Evolutionary conservation across 768 basidiomycete genomes (phyloP), one percentile per base, ranked within the genome.

Genomic region (Pisolithus orientalis): DNA sequence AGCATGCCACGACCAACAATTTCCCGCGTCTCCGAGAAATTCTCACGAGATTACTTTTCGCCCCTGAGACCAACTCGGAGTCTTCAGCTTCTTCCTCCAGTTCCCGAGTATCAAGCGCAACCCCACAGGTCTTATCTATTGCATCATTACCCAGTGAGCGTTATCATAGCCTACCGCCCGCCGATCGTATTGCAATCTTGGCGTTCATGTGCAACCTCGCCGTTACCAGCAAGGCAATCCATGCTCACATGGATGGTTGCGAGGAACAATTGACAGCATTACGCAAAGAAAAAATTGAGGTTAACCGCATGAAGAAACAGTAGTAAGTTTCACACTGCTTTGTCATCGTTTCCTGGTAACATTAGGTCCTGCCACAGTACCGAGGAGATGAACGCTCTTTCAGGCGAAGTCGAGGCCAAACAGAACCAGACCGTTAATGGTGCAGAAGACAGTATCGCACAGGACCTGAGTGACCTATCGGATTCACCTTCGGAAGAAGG

Each of bases 201-300:
- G 76, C 83, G 2, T 97, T 95, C 72, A 80, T 99, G 72, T 87
- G 85, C 70, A 91, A 94, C 62, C 70, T 94, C 47, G 93, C 87
- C 1, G 82, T 94, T 25, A 92, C 94, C 24, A 93, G 90, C 69
- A 95, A 93, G 70, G 78, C 83, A 9, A 84, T 97, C 21, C 89
- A 94, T 63, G 70, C 78, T 5, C 89, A 91, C 61, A 88, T 98
- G 82, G 96, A 99, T 61, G 79, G 82, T 43, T 91, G 90, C 61
- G 93, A 94, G 62, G 81, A 88, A 59, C 85, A 88, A 57, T 68
- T 99, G 56, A 98, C 96, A 8, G 90, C 94, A 27, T 74, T 96
- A 32, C 73, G 96, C 57, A 99, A 98, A 70, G 91, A 95, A 68
- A 90, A 94, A 68, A 93, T 94, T 31, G 96, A 98, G 56, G 83